Percentiles rank a stretch among this genome's conserved stretches.
phyloP scores from a whole-genome alignment of 345 rosid species.

The Hibiscus mutabilis region DNA sequence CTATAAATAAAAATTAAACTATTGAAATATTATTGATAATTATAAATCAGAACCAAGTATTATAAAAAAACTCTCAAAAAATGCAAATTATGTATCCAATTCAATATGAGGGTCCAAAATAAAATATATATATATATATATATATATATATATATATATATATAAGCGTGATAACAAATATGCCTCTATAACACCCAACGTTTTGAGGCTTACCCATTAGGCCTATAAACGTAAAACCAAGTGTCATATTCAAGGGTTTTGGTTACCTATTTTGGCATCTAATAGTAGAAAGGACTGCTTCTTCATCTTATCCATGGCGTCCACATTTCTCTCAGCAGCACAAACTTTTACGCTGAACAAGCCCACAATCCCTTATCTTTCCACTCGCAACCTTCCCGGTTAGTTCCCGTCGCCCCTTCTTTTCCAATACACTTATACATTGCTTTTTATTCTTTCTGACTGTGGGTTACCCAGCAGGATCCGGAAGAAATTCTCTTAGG shows the following conservation, averaged over 20 bases:
- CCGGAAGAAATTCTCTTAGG: slow-evolving; percentile 37
- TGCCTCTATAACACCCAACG: not conserved
- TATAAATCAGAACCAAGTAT: too few species aligned
- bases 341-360: slow-evolving; percentile 1
- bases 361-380: slow-evolving; percentile 16
- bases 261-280: not conserved
- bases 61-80: too few species aligned
- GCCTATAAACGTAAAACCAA: too few species aligned
- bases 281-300: not conserved
- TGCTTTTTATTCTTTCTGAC: not conserved
- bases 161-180: too few species aligned
- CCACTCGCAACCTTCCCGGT: slow-evolving; percentile 32
- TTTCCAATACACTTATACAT: too few species aligned
- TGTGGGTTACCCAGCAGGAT: slow-evolving; percentile 23
- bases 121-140: too few species aligned
- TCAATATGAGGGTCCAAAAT: too few species aligned
- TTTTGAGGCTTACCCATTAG: not conserved
- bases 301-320: not conserved
- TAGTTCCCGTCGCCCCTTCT: not conserved
- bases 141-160: too few species aligned
- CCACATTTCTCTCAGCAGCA: not conserved
- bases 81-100: too few species aligned
- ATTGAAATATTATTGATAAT: too few species aligned
- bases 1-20: too few species aligned
- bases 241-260: not conserved